phyloP scores from a whole-genome alignment of 2,329 filamentous ascomycete genomes.

The Aspergillus tamarii region DNA sequence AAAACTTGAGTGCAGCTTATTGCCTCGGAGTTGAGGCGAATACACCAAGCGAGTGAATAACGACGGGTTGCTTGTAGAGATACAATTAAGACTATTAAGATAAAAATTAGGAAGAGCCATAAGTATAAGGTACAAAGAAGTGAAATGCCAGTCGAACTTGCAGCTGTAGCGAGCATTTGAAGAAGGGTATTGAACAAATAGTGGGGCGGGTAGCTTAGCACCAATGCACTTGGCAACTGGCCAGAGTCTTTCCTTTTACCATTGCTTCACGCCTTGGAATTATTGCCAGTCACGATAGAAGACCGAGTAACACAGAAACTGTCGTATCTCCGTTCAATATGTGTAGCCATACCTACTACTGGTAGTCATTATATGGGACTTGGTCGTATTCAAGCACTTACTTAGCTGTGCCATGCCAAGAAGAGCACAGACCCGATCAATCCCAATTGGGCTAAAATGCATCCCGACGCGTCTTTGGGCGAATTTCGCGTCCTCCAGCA shows the following conservation, averaged over 20 bases:
- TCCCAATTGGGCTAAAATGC: constrained; percentile 17
- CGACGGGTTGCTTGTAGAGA: not conserved
- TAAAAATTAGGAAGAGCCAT: not conserved
- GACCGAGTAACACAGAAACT: not conserved
- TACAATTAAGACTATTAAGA: not conserved
- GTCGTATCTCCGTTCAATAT: not conserved
- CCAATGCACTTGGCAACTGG: not conserved
- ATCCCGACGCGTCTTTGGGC: constrained; percentile 27
- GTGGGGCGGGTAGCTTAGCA: not conserved
- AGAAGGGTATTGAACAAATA: not conserved
- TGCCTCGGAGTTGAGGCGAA: no score
- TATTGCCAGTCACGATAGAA: not conserved
- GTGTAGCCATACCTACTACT: not conserved
- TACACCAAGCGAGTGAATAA: not conserved
- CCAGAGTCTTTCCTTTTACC: not conserved
- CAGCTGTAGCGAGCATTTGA: not conserved
- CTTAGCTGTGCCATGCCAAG: not conserved
- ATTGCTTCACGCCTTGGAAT: not conserved
- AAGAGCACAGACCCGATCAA: not conserved
- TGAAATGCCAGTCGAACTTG: not conserved
- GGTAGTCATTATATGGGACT: not conserved
- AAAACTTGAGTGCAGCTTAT: not conserved
- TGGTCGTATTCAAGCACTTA: not conserved
- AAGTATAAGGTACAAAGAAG: not conserved
- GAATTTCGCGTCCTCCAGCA: constrained; percentile 31